Percentiles rank a stretch among this genome's conserved stretches.
phyloP scores from a whole-genome alignment of 2,329 filamentous ascomycete species.

The Chlorencoelia australis region DNA sequence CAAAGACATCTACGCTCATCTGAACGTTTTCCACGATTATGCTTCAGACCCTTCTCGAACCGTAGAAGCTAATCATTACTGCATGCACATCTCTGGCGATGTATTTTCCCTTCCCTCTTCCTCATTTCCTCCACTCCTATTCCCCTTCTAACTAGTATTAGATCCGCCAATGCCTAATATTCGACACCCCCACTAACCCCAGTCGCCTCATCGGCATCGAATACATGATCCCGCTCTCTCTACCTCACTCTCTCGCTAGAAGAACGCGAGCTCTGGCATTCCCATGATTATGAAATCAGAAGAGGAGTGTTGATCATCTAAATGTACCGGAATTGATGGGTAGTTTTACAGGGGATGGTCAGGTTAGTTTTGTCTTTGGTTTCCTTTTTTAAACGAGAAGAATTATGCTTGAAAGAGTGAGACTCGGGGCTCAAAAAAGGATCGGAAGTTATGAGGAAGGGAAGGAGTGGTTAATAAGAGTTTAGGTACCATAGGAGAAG shows the following conservation, averaged over 20 bases:
- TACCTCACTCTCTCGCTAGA: constrained; percentile 54
- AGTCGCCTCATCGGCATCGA: constrained; percentile 76
- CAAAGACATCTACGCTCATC: constrained; percentile 67
- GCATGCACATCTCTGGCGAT: constrained; percentile 63
- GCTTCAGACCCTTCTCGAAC: constrained; percentile 43
- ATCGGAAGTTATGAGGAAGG: too few relatives aligned
- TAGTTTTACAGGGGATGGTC: constrained; percentile 4
- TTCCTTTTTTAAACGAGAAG: not conserved
- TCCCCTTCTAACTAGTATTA: not conserved
- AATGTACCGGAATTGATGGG: constrained; percentile 20
- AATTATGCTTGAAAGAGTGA: not conserved
- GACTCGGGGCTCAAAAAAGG: not conserved
- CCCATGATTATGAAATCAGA: constrained; percentile 45
- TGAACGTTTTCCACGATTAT: constrained; percentile 77
- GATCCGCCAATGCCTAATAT: constrained; percentile 67
- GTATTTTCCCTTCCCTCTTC: constrained; percentile 54
- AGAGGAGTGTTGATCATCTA: constrained; percentile 67
- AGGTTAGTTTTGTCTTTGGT: not conserved
- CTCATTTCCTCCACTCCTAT: constrained; percentile 32
- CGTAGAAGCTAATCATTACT: constrained; percentile 80
- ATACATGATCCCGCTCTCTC: constrained; percentile 58
- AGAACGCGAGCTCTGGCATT: constrained; percentile 73
- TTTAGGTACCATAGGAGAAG: constrained; percentile 24
- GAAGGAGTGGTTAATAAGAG: not conserved
- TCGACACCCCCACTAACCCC: constrained; percentile 56